A percentile compares a stretch with the other conserved stretches of the same genome.
Conservation (phyloP, 208 protist species). For the Vickermania ingenoplastis region DNA sequence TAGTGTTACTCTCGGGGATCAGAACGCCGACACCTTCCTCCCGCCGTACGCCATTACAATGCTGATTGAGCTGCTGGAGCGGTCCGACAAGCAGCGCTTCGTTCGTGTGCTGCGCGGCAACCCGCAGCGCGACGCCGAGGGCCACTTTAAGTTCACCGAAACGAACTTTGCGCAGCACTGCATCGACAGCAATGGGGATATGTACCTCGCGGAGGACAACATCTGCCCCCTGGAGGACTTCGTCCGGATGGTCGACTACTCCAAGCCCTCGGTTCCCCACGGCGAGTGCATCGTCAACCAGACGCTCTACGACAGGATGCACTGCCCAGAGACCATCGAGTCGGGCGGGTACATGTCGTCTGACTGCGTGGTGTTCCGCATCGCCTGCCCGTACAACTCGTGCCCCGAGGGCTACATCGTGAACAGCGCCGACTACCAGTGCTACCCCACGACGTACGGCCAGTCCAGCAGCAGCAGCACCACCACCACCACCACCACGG, state of each 20-base stretch:
- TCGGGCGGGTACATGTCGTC: constrained; percentile 11
- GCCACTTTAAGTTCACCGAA: constrained; percentile 27
- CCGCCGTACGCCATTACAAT: constrained; percentile 52
- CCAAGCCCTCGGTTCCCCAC: constrained; percentile 12
- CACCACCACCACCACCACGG: constrained; percentile 1
- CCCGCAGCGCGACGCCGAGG: constrained; percentile 27
- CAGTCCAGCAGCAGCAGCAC: constrained; percentile 4
- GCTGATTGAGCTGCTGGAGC: constrained; percentile 48
- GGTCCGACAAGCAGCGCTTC: constrained; percentile 11
- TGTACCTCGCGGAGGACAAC: constrained; percentile 30
- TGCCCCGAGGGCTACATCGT: constrained; percentile 25
- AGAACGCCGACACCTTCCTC: constrained; percentile 21
- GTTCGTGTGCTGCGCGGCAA: constrained; percentile 42
- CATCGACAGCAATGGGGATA: constrained; percentile 16
- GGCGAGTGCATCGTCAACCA: constrained; percentile 22
- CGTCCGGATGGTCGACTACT: constrained; percentile 39
- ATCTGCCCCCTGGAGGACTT: constrained; percentile 42
- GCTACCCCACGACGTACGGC: constrained; percentile 11
- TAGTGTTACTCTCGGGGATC: constrained; percentile 40
- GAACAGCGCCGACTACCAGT: constrained; percentile 19
- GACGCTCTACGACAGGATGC: constrained; percentile 21
- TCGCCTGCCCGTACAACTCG: constrained; percentile 19
- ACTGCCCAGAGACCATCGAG: constrained; percentile 18
- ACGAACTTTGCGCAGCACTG: constrained; percentile 31
- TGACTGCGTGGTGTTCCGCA: constrained; percentile 36